phyloP scores from a whole-genome alignment of 2,329 filamentous ascomycete species.

The Aureobasidium sp. region DNA sequence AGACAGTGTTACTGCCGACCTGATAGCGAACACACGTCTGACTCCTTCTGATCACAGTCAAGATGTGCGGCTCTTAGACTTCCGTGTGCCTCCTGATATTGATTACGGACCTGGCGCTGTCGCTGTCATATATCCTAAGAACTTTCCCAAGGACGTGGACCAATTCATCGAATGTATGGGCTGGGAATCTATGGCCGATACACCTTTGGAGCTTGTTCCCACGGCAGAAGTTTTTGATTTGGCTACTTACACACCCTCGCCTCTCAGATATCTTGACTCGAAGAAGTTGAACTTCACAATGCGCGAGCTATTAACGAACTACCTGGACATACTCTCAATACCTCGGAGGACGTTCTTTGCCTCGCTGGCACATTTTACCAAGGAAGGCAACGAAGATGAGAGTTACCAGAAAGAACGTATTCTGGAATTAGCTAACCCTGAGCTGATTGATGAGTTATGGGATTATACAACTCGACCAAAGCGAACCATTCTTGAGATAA shows the following conservation, averaged over 20 bases:
- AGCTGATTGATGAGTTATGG: slow-evolving; percentile 82
- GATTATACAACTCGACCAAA: slow-evolving; percentile 90
- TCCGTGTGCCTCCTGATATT: slow-evolving; percentile 41
- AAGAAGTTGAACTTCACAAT: slow-evolving; percentile 49
- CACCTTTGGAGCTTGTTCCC: slow-evolving; percentile 48
- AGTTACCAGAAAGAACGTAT: slow-evolving; percentile 65
- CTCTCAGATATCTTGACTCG: slow-evolving; percentile 32
- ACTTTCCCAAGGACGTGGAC: slow-evolving; percentile 73
- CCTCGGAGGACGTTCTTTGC: slow-evolving; percentile 82
- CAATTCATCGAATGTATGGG: slow-evolving; percentile 68
- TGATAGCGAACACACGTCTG: slow-evolving; percentile 61
- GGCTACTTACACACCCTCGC: slow-evolving; percentile 27
- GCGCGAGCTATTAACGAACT: slow-evolving; percentile 67
- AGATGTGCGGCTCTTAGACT: slow-evolving; percentile 74
- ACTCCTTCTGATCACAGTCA: slow-evolving; percentile 80
- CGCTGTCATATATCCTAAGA: slow-evolving; percentile 76
- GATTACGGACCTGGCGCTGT: slow-evolving; percentile 67
- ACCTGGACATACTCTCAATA: slow-evolving; percentile 83
- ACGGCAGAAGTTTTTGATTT: slow-evolving; percentile 26
- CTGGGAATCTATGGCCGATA: slow-evolving; percentile 68
- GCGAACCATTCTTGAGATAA: slow-evolving; percentile 82
- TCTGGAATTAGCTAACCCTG: slow-evolving; percentile 70
- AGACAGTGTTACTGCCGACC: slow-evolving; percentile 45
- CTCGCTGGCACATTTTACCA: slow-evolving; percentile 66
- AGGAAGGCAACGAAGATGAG: slow-evolving; percentile 46